Conservation (phyloP, 306 rosid species). For the Quercus alba region DNA sequence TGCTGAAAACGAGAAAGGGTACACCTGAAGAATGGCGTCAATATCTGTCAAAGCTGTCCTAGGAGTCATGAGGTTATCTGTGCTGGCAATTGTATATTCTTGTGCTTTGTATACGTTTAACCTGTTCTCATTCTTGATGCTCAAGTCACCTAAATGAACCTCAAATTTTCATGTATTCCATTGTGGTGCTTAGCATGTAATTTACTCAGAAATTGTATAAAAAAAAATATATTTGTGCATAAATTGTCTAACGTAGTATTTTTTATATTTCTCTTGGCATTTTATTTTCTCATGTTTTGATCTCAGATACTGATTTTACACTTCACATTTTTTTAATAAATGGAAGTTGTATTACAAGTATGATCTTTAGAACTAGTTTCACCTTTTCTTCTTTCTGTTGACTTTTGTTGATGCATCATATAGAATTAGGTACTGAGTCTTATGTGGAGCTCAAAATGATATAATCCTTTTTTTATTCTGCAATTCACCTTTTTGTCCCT, state of each 20-base stretch:
- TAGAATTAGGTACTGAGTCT: not conserved
- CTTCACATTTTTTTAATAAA: constrained; percentile 3
- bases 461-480: not conserved
- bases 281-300: not conserved
- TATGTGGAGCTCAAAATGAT: not conserved
- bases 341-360: constrained; percentile 7
- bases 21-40: constrained; percentile 97
- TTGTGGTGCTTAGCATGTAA: constrained; percentile 16
- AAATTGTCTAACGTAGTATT: not conserved
- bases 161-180: not conserved
- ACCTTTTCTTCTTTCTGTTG: not conserved
- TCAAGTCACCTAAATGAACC: constrained; percentile 18
- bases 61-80: constrained; percentile 27
- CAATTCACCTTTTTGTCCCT: not conserved
- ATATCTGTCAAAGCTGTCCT: constrained; percentile 54
- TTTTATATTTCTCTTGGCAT: constrained; percentile 14
- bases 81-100: constrained; percentile 13
- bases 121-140: constrained; percentile 14
- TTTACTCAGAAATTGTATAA: constrained; percentile 25
- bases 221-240: constrained; percentile 12
- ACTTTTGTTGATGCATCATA: not conserved
- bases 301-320: not conserved
- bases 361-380: constrained; percentile 10
- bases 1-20: constrained; percentile 67
- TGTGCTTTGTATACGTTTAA: constrained; percentile 8